Evolutionary conservation across 768 basidiomycete species (phyloP).

Genomic region (Antrodiella citrinella): DNA sequence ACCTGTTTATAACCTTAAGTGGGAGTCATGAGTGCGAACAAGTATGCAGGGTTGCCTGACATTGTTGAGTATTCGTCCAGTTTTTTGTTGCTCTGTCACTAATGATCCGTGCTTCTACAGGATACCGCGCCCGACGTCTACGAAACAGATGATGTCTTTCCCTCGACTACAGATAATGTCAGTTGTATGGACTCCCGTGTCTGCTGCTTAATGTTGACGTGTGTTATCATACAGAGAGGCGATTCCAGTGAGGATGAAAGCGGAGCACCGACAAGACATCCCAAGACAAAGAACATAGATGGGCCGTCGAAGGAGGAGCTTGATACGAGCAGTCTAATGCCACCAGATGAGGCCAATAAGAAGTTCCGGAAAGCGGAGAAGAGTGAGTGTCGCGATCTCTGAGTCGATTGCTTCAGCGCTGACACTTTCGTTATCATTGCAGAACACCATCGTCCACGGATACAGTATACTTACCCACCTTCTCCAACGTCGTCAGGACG

Average conservation of each 20-base stretch:
- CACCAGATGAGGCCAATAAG: slow-evolving; percentile 58
- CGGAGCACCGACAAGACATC: slow-evolving; percentile 30
- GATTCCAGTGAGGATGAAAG: slow-evolving; percentile 66
- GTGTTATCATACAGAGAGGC: slow-evolving; percentile 44
- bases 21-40: slow-evolving; percentile 39
- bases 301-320: slow-evolving; percentile 51
- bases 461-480: slow-evolving; percentile 63
- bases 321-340: slow-evolving; percentile 56
- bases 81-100: slow-evolving; percentile 4
- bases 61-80: slow-evolving; percentile 80
- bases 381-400: slow-evolving; percentile 15
- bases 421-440: slow-evolving; percentile 2
- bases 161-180: slow-evolving; percentile 43
- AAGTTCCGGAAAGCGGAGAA: slow-evolving; percentile 69
- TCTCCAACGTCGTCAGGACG: slow-evolving; percentile 47
- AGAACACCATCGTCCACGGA: slow-evolving; percentile 42
- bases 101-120: too few relatives aligned
- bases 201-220: neutral
- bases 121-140: slow-evolving; percentile 90
- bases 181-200: too few relatives aligned
- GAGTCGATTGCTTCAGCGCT: neutral
- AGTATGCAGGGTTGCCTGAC: slow-evolving; percentile 88
- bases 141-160: slow-evolving; percentile 79
- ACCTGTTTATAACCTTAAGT: too few relatives aligned
- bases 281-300: slow-evolving; percentile 32